Evolutionary conservation across 2,329 filamentous ascomycete species (phyloP), one percentile per base, ranked within the genome.

Genomic region (Aspergillus versicolor): DNA sequence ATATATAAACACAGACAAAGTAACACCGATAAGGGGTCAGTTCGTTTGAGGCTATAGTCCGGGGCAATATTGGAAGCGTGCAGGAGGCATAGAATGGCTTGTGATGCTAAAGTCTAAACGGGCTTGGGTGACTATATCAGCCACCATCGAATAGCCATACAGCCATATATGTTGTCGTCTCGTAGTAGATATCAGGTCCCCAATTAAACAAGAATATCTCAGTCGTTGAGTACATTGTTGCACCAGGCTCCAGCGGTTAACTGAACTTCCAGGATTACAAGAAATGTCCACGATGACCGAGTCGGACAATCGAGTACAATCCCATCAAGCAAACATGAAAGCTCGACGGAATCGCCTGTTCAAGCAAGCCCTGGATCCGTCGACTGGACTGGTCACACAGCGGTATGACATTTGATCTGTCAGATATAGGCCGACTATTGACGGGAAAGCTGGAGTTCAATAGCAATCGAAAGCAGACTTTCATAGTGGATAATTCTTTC

Each of bases 381-480:
- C 42, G 6, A 52, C 17, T 41, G 34, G 53, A 44, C 41, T 12
- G 17, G 21, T 51, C 30, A 17, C 7, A 34, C 37, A n/a, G 17
- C 8, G n/a, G 32, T 17, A 24, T 19, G 38, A 3, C 7, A 6
- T 34, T 53, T 45, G 54, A 48, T 48, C 48, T 48, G 48, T 57
- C 54, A 57, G 48, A 52, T 52, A 47, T 47, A 13, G 19, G 15
- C 24, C 4, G 21, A 51, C 34, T 46, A 56, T 52, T 57, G 54
- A 32, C 9, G 38, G 40, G 8, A 38, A 21, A 32, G 11, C 21
- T 46, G 41, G 32, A 34, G 32, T 19, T 34, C 8, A 19, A 19
- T 21, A 17, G 7, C 40, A 7, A 21, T 11, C 4, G 13, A 42
- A 1, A 21, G 9, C 4, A 41, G 2, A 8, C 32, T 15, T 37